Conservation (phyloP, 192 early-diverging fungal species). For the Anaeromyces robustus region DNA sequence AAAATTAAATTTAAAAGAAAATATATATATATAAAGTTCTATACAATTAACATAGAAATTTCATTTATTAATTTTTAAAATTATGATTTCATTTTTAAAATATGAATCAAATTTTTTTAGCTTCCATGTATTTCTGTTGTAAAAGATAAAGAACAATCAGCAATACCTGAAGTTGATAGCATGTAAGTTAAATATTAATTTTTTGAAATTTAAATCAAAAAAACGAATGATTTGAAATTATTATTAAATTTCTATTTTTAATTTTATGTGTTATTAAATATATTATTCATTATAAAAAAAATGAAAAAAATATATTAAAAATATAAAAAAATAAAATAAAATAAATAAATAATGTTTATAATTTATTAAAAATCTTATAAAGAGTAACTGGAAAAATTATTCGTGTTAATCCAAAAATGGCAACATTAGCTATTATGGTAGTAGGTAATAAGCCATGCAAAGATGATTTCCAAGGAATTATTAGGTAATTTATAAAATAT, state of each 20-base stretch:
- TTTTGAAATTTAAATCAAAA: neutral
- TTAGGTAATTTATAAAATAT: conserved; percentile 25
- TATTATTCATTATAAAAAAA: too few relatives aligned
- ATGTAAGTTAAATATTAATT: conserved; percentile 27
- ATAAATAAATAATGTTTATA: neutral
- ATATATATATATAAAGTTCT: too few relatives aligned
- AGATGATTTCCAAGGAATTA: conserved; percentile 81
- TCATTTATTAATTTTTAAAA: too few relatives aligned
- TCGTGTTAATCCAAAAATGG: conserved; percentile 75
- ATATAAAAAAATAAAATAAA: too few relatives aligned
- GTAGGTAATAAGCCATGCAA: conserved; percentile 60
- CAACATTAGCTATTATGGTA: conserved; percentile 81
- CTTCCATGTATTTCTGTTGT: conserved; percentile 16
- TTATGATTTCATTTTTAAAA: too few relatives aligned
- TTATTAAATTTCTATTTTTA: neutral
- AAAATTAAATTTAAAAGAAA: too few relatives aligned
- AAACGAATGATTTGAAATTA: neutral
- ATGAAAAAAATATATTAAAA: too few relatives aligned
- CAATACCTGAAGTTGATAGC: conserved; percentile 58
- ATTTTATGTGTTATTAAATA: too few relatives aligned
- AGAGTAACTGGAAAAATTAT: conserved; percentile 66
- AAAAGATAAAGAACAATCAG: conserved; percentile 44
- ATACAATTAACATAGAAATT: too few relatives aligned
- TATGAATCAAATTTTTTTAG: neutral
- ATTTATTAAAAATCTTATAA: conserved; percentile 13